Evolutionary conservation across 1,284 basidiomycete genomes (phyloP), one percentile per base, ranked within the genome.

Genomic region (Hemileia vastatrix): DNA sequence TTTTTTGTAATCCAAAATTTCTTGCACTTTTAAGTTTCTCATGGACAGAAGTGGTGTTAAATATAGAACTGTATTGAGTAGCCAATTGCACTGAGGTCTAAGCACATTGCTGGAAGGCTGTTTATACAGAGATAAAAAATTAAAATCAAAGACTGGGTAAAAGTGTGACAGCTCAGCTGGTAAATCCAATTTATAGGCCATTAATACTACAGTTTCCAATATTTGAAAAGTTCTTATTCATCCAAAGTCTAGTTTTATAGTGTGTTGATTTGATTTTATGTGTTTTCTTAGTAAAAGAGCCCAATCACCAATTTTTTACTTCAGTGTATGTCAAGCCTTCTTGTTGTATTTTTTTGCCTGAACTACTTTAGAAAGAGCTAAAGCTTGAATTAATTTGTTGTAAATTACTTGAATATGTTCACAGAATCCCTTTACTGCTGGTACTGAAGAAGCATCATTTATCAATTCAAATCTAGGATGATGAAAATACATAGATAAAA

Each of bases 401-500:
- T 45, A 15, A 13, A 27, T 44, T 3, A 11, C 54, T 44, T 45
- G 21, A 6, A 56, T 9, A 1, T 18, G 5, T 6, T 43, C 11
- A 4, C n/a, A 15, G 5, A 52, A 53, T 1, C 45, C 47, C 11
- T 65, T 54, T 6, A 21, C 36, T 23, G 36, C 23, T 21, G 55
- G 55, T 3, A 57, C 55, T 23, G 13, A 3, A 3, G 53, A 55
- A 23, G 27, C 4, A 21, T 36, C 51, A 8, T 49, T 47, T 24
- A 60, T 15, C 11, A 36, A 40, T 54, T 33, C 57, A 27, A 72
- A 59, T 6, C 55, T 67, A 11, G 77, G 77, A 50, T 76, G 64
- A 49, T 72, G 78, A 11, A 73, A 78, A 15, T 72, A 66, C 56
- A 77, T 77, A 32, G 77, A 76, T 32, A 70, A 77, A 72, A 81